phyloP scores from a whole-genome alignment of 352 stramenopile species.

The Globisporangium viniferum region DNA sequence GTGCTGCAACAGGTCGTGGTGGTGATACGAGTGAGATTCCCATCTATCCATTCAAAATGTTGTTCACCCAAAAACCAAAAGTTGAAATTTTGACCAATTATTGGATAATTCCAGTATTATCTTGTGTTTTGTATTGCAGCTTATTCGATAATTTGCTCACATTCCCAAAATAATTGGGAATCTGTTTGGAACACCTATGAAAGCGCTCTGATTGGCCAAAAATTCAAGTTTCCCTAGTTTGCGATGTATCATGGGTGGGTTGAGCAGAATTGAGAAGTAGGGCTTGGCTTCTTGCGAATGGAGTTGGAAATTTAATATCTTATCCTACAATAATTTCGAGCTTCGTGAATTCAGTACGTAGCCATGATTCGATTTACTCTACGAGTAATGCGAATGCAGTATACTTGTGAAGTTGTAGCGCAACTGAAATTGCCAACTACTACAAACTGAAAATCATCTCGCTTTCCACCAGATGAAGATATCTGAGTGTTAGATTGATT shows the following conservation, averaged over 20 bases:
- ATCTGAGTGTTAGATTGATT: too few species aligned
- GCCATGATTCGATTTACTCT: too few species aligned
- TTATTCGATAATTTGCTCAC: neutral
- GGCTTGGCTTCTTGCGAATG: neutral
- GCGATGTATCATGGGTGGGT: neutral
- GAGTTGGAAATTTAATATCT: too few species aligned
- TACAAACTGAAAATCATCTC: too few species aligned
- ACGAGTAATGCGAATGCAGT: too few species aligned
- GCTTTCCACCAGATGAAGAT: too few species aligned
- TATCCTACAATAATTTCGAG: too few species aligned
- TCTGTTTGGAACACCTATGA: neutral
- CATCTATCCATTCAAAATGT: neutral
- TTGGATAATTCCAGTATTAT: neutral
- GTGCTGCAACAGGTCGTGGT: neutral
- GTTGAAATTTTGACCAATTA: neutral
- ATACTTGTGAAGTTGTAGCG: too few species aligned
- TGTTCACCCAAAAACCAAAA: neutral
- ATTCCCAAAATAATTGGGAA: conserved; percentile 1
- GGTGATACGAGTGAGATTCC: neutral
- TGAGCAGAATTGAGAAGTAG: neutral
- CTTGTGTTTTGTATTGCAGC: neutral
- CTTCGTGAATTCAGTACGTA: too few species aligned
- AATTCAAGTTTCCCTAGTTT: neutral
- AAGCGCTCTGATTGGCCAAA: neutral
- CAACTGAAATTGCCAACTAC: too few species aligned